Conservation (phyloP, 352 stramenopile species). For the Elongisporangium senticosum region DNA sequence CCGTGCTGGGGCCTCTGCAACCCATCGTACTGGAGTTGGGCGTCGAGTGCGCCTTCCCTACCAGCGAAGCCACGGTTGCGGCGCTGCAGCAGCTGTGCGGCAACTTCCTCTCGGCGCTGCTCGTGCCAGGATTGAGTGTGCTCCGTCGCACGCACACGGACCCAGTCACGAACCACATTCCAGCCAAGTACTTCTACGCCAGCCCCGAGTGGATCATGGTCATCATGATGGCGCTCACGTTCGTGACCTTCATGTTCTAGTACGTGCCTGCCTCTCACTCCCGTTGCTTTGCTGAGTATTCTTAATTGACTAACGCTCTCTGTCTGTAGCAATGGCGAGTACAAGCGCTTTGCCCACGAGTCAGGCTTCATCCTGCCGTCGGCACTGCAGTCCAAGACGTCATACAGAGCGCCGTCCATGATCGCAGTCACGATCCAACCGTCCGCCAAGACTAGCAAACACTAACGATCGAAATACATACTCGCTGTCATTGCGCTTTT, state of each 20-base stretch:
- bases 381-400: conserved; percentile 5
- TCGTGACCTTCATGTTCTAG: conserved; percentile 49
- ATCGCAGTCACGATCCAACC: conserved; percentile 12
- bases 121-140: conserved; percentile 46
- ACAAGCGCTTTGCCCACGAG: conserved; percentile 46
- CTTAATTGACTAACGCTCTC: conserved; percentile 2
- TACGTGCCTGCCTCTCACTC: conserved; percentile 13
- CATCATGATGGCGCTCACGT: conserved; percentile 30
- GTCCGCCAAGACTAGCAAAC: not conserved
- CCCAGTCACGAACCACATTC: conserved; percentile 17
- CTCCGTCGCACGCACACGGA: conserved; percentile 31
- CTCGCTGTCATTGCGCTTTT: too few relatives aligned
- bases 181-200: conserved; percentile 33
- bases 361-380: conserved; percentile 11
- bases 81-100: conserved; percentile 72
- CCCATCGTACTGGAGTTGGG: conserved; percentile 65
- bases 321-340: conserved; percentile 37
- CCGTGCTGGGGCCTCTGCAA: conserved; percentile 57
- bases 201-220: conserved; percentile 53
- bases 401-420: conserved; percentile 8
- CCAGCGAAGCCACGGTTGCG: conserved; percentile 68
- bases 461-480: not conserved
- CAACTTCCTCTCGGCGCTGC: conserved; percentile 64
- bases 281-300: not conserved
- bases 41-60: conserved; percentile 70